Percentiles rank a stretch among this genome's conserved stretches.
Conservation (phyloP, 2,329 filamentous ascomycete genomes). For the Exophiala oligosperma region DNA sequence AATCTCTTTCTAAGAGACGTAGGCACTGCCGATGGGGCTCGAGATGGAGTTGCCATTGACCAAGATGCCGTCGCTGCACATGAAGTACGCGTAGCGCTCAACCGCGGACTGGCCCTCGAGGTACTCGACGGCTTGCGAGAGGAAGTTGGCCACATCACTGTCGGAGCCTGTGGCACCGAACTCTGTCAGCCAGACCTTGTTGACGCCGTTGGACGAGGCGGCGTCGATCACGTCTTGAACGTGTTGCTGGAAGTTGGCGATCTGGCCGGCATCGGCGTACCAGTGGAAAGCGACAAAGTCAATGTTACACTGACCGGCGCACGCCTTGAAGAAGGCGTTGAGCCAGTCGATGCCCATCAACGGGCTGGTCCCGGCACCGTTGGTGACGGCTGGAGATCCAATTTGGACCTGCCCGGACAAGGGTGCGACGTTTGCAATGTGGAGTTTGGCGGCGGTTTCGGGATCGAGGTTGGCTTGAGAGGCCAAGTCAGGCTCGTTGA, state of each 20-base stretch:
- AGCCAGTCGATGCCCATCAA: slow-evolving; percentile 43
- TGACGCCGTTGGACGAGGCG: slow-evolving; percentile 36
- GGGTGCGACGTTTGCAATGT: slow-evolving; percentile 41
- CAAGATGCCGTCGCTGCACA: slow-evolving; percentile 35
- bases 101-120: slow-evolving; percentile 41
- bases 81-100: slow-evolving; percentile 46
- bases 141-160: slow-evolving; percentile 33
- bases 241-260: slow-evolving; percentile 40
- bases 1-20: neutral
- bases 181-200: slow-evolving; percentile 49
- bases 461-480: slow-evolving; percentile 42
- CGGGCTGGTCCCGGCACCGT: slow-evolving; percentile 31
- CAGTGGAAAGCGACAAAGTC: slow-evolving; percentile 47
- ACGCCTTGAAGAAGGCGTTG: slow-evolving; percentile 39
- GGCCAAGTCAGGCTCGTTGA: slow-evolving; percentile 49
- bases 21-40: slow-evolving; percentile 11
- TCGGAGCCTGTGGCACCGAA: slow-evolving; percentile 37
- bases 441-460: slow-evolving; percentile 37
- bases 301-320: slow-evolving; percentile 39
- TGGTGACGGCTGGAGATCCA: slow-evolving; percentile 45
- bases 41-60: slow-evolving; percentile 28
- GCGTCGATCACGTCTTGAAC: slow-evolving; percentile 38
- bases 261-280: slow-evolving; percentile 37
- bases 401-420: slow-evolving; percentile 39
- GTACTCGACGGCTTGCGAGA: slow-evolving; percentile 40